phyloP scores from a whole-genome alignment of 148 eudicot genomes.

The Polygonum maritimum region DNA sequence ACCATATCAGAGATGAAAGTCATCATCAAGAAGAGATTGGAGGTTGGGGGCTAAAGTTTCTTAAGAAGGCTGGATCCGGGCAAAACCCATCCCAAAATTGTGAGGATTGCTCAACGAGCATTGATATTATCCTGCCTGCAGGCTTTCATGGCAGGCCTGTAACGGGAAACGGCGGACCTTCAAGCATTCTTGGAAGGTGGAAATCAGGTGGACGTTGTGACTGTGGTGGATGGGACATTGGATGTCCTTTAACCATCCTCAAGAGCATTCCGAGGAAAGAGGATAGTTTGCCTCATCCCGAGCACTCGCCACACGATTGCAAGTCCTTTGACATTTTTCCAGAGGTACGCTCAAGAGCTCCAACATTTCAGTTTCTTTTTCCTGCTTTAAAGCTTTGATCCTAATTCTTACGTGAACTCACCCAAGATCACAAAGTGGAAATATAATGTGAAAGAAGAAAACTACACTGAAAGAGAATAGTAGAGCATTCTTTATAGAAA shows the following conservation, averaged over 20 bases:
- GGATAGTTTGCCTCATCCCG: constrained; percentile 19
- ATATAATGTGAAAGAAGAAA: background rate
- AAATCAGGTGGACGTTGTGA: constrained; percentile 61
- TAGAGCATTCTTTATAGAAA: background rate
- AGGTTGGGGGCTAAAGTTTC: constrained; percentile 96
- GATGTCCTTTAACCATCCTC: constrained; percentile 68
- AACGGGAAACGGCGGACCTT: constrained; percentile 44
- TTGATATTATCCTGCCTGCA: constrained; percentile 54
- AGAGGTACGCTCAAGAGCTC: constrained; percentile 31
- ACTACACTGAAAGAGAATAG: no score
- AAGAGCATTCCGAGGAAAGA: constrained; percentile 25
- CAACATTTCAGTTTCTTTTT: background rate
- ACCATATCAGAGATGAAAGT: constrained; percentile 22
- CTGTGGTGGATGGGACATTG: constrained; percentile 96
- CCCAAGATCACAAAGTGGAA: background rate
- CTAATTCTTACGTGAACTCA: background rate
- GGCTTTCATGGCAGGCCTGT: constrained; percentile 76
- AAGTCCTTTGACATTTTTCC: constrained; percentile 39
- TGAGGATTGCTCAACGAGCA: constrained; percentile 42
- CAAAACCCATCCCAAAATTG: constrained; percentile 9
- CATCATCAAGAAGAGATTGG: constrained; percentile 30
- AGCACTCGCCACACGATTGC: constrained; percentile 22
- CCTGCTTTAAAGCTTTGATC: background rate
- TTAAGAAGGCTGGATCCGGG: constrained; percentile 33
- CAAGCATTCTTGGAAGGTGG: constrained; percentile 66